Base-by-base conservation (phyloP, 192 early-diverging fungal species). In the Coemansia sp. region DNA sequence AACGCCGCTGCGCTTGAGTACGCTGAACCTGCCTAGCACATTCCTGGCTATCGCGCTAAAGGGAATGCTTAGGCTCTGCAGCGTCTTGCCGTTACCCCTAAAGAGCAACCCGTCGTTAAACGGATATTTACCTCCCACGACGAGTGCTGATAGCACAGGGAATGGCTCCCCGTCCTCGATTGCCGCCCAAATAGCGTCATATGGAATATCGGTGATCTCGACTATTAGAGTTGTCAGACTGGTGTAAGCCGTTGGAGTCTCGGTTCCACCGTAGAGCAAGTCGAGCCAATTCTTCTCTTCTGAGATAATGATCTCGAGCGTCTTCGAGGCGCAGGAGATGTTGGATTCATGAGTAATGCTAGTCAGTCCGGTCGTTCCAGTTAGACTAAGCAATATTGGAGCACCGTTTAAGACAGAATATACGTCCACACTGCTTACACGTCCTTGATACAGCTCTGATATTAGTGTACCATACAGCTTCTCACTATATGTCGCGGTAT, bases 91-190 rank as follows among this genome's bases (percentile, higher is more conserved):
- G 4, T 54, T 54, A 20, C 51, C 22, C 11, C 51, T 54, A 16
- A 54, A 54, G 22, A 54, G 51, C 51, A 54, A 24, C 9, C 16
- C 51, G 51, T 54, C 51, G 51, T 27, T 54, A 54, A 54, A 54
- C 20, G 51, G 51, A 16, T 54, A 54, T 11, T 27, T 27, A 2
- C 24, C 24, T 54, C 9, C 24, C 10, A 54, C 20, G 20, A 22
- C 16, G 18, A 54, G 51, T 10, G 18, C 0, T 22, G 18, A 27
- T 18, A 54, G 51, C 9, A 54, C 24, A 3, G 51, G 51, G 51
- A 54, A 54, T 54, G 51, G 51, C 24, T n/a, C 42, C 42, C 12
- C 51, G 24, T 54, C 24, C 18, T 27, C 51, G 11, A 54, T 27
- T 54, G 51, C 51, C 0, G 22, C 20, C 51, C 51, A 54, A 54